Evolutionary conservation across 148 eudicot species (phyloP), one percentile per base, ranked within the genome.

Genomic region (Arbutus unedo): DNA sequence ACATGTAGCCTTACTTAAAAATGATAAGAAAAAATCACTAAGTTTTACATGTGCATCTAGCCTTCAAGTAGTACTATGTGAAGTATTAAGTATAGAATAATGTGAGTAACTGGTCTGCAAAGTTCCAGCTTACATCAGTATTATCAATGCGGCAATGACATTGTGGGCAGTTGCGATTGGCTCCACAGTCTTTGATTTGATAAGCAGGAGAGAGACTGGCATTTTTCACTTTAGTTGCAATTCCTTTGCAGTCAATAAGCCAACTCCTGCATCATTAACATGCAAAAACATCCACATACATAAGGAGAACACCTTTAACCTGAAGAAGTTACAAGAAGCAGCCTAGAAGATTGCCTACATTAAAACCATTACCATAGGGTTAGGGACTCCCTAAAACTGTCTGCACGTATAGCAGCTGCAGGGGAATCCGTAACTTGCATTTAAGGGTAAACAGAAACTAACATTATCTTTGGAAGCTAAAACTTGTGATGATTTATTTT

Each of bases 161-260:
- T 2, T 89, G 88, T 49, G 99, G 98, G 84, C 99, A 96, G 89
- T 94, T 88, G 56, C 88, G 93, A 60, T 83, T 89, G 14, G 91
- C 98, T 60, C 93, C 99, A 83, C 88, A 91, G 82, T 94, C 99
- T 79, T 91, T 89, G 83, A 92, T 89, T 81, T 89, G 93, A 56
- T 83, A 21, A 15, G 83, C 87, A 77, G 90, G 78, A 71, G 92
- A 83, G 38, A 80, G 71, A 67, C 88, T 70, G 0, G 97, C 93
- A 86, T 83, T 85, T 80, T 85, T 89, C 81, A 96, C 94, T 87
- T 94, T 94, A 49, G 86, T 87, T 14, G 99, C 97, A 55, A 96
- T 88, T 70, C 88, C 92, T 89, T 88, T 91, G 62, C 91, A 73
- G 84, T 94, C 93, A 80, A 93, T 81, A 78, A 96, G 80, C 99